These are phyloP conservation scores for Tympanopsis confertula DNA, from an alignment of 2,329 filamentous ascomycete genomes.

Conservation along the genomic window DNA sequence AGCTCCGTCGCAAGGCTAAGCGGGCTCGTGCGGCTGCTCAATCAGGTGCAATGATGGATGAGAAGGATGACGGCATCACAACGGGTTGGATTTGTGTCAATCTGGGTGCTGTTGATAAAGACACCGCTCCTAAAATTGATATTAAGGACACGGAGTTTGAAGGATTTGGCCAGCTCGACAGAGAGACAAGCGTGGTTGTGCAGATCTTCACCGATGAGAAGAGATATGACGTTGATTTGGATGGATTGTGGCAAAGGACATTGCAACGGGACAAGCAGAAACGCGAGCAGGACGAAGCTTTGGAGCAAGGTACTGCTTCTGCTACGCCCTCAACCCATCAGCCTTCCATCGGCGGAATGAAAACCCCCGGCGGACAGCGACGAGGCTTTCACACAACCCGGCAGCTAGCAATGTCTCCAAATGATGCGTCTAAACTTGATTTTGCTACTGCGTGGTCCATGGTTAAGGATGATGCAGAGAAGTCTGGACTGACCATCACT, in stretches of 20 bases:
- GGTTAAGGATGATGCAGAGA: no score
- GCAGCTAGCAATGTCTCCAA: no score
- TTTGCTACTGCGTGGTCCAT: no score
- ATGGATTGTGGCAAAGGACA: slow-evolving; percentile 34
- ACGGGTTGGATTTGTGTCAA: slow-evolving; percentile 97
- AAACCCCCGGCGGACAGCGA: no score
- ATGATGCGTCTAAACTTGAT: no score
- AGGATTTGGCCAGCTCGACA: slow-evolving; percentile 56
- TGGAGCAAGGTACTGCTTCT: no score
- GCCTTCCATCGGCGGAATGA: no score
- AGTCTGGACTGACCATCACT: no score
- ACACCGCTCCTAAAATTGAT: slow-evolving; percentile 28
- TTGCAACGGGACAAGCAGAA: slow-evolving; percentile 5
- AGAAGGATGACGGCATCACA: slow-evolving; percentile 71
- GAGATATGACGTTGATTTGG: slow-evolving; percentile 38
- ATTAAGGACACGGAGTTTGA: slow-evolving; percentile 46
- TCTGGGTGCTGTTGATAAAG: slow-evolving; percentile 57
- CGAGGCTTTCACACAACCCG: no score
- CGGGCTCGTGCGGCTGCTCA: slow-evolving; percentile 71
- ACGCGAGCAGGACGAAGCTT: no score
- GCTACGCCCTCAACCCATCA: no score
- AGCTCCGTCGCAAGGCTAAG: slow-evolving; percentile 68
- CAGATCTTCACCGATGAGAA: slow-evolving; percentile 45
- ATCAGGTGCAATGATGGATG: slow-evolving; percentile 45
- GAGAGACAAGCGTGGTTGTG: slow-evolving; percentile 40